Conservation (phyloP, 768 basidiomycete species). For the Leccinum rimulosum region DNA sequence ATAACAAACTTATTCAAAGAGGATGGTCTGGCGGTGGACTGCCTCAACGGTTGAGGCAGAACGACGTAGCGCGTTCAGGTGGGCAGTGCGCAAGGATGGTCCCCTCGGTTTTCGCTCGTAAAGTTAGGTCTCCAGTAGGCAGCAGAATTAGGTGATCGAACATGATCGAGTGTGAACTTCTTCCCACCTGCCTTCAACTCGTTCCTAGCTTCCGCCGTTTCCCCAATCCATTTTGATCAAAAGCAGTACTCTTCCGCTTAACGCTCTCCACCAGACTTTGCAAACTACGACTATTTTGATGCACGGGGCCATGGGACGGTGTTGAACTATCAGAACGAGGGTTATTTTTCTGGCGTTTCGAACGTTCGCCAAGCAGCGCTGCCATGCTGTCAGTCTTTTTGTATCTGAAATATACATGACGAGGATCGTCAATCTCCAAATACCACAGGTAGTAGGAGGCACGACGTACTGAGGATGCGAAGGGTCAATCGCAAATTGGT, state of each 20-base stretch:
- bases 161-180: neutral
- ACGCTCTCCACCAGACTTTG: slow-evolving; percentile 79
- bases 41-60: neutral
- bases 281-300: slow-evolving; percentile 38
- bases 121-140: neutral
- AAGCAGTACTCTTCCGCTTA: slow-evolving; percentile 66
- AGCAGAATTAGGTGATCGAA: neutral
- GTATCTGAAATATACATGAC: slow-evolving; percentile 51
- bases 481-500: slow-evolving; percentile 93
- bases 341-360: slow-evolving; percentile 52
- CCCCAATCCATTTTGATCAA: slow-evolving; percentile 30
- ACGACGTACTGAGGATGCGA: slow-evolving; percentile 84
- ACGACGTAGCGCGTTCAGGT: neutral
- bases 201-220: slow-evolving; percentile 37
- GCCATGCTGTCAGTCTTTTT: slow-evolving; percentile 92
- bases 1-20: neutral
- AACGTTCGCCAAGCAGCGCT: slow-evolving; percentile 80
- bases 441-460: neutral
- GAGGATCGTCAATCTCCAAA: neutral
- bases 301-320: neutral
- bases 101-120: neutral
- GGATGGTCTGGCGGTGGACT: neutral
- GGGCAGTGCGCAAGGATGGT: neutral
- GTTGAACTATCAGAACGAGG: neutral
- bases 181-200: slow-evolving; percentile 7